These are phyloP conservation scores for Sporothrix inflata DNA, from an alignment of 2,329 filamentous ascomycete species.

Conservation along the genomic window DNA sequence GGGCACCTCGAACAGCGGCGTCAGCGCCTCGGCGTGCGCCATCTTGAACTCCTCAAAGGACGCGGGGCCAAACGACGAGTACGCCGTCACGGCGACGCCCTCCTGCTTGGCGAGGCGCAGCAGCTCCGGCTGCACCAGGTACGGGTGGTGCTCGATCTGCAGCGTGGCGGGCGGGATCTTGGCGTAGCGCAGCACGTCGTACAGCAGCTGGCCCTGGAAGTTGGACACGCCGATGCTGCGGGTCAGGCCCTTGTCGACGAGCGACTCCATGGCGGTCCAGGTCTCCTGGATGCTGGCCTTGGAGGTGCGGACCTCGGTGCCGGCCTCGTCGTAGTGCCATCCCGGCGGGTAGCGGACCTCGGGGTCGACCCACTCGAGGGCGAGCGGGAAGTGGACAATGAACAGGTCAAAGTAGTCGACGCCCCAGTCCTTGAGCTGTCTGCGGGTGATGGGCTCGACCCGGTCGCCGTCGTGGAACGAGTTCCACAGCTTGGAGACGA, in stretches of 20 bases:
- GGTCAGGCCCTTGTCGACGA: constrained; percentile 70
- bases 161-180: constrained; percentile 74
- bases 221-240: constrained; percentile 80
- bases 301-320: constrained; percentile 61
- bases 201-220: constrained; percentile 76
- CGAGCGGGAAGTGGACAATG: constrained; percentile 86
- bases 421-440: constrained; percentile 80
- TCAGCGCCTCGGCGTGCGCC: constrained; percentile 61
- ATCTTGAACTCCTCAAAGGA: constrained; percentile 78
- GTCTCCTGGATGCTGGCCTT: constrained; percentile 79
- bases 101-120: constrained; percentile 70
- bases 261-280: constrained; percentile 77
- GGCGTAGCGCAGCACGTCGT: constrained; percentile 79
- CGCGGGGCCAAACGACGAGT: constrained; percentile 81
- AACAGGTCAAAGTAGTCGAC: constrained; percentile 90
- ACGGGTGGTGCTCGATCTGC: constrained; percentile 87
- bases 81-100: constrained; percentile 76
- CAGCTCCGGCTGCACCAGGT: constrained; percentile 75
- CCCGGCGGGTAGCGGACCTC: constrained; percentile 77
- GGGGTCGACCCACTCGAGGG: constrained; percentile 84
- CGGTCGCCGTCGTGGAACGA: constrained; percentile 81
- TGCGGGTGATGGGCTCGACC: constrained; percentile 74
- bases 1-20: constrained; percentile 69
- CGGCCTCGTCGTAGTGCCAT: constrained; percentile 68
- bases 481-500: constrained; percentile 93